These are phyloP conservation scores for Epichloe glyceriae DNA, from an alignment of 2,329 filamentous ascomycete species.

Conservation along the genomic window DNA sequence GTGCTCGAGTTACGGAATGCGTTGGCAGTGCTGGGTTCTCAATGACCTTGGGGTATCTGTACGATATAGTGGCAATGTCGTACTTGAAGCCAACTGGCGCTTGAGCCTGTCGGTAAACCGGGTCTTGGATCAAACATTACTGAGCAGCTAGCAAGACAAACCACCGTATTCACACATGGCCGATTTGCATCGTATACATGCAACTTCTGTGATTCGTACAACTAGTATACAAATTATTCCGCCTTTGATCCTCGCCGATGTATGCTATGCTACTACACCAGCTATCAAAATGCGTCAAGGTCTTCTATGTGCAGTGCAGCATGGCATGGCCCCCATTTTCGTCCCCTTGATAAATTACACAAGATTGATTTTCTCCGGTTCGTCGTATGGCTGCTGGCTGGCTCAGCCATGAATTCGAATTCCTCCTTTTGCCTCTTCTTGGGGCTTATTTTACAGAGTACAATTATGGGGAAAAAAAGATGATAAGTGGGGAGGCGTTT, in stretches of 20 bases:
- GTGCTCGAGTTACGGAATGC: constrained; percentile 73
- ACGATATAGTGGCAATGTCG: too few relatives aligned
- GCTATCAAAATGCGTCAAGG: constrained; percentile 3
- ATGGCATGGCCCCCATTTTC: background rate
- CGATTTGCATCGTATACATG: background rate
- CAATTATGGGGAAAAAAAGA: background rate
- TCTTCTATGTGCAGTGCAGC: constrained; percentile 1
- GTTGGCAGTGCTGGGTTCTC: constrained; percentile 54
- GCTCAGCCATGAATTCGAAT: background rate
- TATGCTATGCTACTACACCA: background rate
- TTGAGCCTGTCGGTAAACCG: too few relatives aligned
- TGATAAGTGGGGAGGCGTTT: background rate
- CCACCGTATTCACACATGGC: background rate
- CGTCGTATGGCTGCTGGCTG: background rate
- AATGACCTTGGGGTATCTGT: constrained; percentile 6
- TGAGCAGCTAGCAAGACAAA: background rate
- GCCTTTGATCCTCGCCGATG: background rate
- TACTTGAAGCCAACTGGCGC: too few relatives aligned
- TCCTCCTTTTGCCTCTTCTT: background rate
- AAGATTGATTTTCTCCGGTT: background rate
- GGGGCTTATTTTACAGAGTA: background rate
- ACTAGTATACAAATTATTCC: constrained; percentile 5
- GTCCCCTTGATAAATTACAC: background rate
- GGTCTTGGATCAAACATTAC: too few relatives aligned
- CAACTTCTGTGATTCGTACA: constrained; percentile 1